These are phyloP conservation scores for Schizonepeta tenuifolia DNA, from an alignment of 257 asterid species.

Conservation along the genomic window DNA sequence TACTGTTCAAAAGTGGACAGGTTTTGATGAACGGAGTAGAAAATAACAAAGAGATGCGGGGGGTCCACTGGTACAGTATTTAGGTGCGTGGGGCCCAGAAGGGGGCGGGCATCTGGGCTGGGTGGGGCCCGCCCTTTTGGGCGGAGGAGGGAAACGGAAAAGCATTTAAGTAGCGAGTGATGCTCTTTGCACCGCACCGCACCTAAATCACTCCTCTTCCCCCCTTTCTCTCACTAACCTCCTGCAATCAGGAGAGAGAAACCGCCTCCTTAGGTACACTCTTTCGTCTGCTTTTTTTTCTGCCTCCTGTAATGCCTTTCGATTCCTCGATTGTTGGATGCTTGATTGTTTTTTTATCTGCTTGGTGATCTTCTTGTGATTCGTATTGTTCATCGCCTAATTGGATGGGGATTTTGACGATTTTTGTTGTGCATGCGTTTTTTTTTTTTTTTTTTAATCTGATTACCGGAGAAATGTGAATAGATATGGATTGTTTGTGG, in stretches of 20 bases:
- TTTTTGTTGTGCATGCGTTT: constrained; percentile 23
- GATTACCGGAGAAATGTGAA: background rate
- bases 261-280: constrained; percentile 32
- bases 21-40: no score
- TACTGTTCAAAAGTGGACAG: no score
- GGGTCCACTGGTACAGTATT: no score
- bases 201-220: background rate
- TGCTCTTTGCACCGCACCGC: constrained; percentile 16
- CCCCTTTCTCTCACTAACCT: constrained; percentile 20
- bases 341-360: background rate
- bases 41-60: background rate
- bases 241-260: background rate
- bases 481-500: constrained; percentile 27
- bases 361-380: constrained; percentile 28
- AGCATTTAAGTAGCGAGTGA: constrained; percentile 34
- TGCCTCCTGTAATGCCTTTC: constrained; percentile 2
- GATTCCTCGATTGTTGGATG: background rate
- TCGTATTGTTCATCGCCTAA: background rate
- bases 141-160: constrained; percentile 15
- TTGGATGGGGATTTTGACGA: background rate
- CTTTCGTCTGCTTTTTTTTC: background rate
- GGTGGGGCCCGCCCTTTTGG: constrained; percentile 32
- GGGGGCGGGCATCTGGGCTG: background rate
- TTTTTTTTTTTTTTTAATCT: background rate
- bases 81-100: constrained; percentile 25